Evolutionary conservation across 2,329 filamentous ascomycete genomes (phyloP).

Genomic region (Cryphonectria naterciae): DNA sequence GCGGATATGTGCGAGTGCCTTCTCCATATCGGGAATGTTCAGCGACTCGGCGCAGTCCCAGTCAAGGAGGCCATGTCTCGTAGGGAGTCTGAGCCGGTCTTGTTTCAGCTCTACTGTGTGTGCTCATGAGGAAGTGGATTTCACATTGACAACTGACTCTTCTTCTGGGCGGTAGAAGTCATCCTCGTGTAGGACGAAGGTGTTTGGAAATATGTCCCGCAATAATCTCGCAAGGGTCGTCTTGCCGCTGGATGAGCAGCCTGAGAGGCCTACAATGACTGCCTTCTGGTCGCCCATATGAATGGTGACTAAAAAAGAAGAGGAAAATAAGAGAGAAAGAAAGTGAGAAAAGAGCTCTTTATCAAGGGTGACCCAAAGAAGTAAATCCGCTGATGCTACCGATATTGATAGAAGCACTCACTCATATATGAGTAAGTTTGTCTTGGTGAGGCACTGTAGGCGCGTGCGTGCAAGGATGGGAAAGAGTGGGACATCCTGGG

Average conservation of each 20-base stretch:
- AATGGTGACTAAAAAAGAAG: not conserved
- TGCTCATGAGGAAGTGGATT: not conserved
- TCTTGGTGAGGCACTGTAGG: not conserved
- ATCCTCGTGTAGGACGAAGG: slow-evolving; percentile 90
- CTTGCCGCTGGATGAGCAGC: slow-evolving; percentile 91
- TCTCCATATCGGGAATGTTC: slow-evolving; percentile 69
- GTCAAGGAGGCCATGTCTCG: slow-evolving; percentile 69
- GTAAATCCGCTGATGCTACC: not conserved
- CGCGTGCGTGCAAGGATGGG: not conserved
- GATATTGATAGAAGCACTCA: not conserved
- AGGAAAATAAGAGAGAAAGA: not conserved
- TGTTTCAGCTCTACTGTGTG: slow-evolving; percentile 13
- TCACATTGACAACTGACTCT: slow-evolving; percentile 53
- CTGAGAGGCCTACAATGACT: slow-evolving; percentile 80
- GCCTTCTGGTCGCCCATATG: slow-evolving; percentile 48
- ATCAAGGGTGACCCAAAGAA: not conserved
- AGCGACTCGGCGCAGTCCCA: slow-evolving; percentile 90
- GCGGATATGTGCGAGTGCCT: slow-evolving; percentile 72
- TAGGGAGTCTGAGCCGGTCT: slow-evolving; percentile 52
- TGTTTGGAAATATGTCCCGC: slow-evolving; percentile 75
- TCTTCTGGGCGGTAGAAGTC: slow-evolving; percentile 89
- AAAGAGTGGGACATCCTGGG: not conserved
- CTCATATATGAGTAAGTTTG: not conserved
- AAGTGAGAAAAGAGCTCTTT: not conserved
- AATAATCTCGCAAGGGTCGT: slow-evolving; percentile 88